phyloP scores from a whole-genome alignment of 2,329 filamentous ascomycete genomes.

The Xylaria sp. region DNA sequence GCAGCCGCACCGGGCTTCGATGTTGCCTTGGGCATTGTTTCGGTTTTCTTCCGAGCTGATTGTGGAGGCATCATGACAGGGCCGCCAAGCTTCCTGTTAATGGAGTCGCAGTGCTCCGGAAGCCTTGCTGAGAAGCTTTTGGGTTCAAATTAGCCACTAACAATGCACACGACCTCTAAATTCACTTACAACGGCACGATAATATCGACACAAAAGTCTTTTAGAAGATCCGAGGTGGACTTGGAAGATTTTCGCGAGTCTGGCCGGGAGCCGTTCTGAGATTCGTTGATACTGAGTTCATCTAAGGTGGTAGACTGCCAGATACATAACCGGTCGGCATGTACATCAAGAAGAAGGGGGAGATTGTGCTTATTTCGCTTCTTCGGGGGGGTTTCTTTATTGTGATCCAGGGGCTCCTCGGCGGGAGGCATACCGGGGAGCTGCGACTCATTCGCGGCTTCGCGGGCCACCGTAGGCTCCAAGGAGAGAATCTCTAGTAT shows the following conservation, averaged over 20 bases:
- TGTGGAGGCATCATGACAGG: conserved; percentile 70
- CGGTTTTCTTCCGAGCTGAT: conserved; percentile 60
- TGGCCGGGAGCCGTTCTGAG: conserved; percentile 53
- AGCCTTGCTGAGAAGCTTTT: conserved; percentile 77
- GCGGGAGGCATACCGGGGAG: conserved; percentile 59
- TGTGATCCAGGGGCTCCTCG: conserved; percentile 48
- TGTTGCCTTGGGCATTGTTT: conserved; percentile 56
- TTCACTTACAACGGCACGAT: conserved; percentile 78
- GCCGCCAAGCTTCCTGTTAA: conserved; percentile 81
- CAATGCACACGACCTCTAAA: too few species aligned
- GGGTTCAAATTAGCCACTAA: conserved; percentile 50
- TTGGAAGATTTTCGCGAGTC: conserved; percentile 55
- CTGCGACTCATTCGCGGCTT: conserved; percentile 58
- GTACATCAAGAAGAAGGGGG: conserved; percentile 73
- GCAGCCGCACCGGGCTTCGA: conserved; percentile 63
- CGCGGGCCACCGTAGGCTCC: conserved; percentile 62
- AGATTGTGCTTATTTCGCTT: conserved; percentile 73
- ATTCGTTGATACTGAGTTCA: conserved; percentile 63
- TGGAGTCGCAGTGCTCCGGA: conserved; percentile 74
- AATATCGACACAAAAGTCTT: conserved; percentile 83
- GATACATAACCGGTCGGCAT: conserved; percentile 82
- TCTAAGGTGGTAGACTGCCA: conserved; percentile 81
- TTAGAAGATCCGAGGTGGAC: conserved; percentile 69
- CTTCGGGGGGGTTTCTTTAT: conserved; percentile 55
- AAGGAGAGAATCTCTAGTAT: conserved; percentile 81